A percentile compares a stretch with the other conserved stretches of the same genome.
Conservation (phyloP, 129 eudicot species). For the Tanacetum coccineum region DNA sequence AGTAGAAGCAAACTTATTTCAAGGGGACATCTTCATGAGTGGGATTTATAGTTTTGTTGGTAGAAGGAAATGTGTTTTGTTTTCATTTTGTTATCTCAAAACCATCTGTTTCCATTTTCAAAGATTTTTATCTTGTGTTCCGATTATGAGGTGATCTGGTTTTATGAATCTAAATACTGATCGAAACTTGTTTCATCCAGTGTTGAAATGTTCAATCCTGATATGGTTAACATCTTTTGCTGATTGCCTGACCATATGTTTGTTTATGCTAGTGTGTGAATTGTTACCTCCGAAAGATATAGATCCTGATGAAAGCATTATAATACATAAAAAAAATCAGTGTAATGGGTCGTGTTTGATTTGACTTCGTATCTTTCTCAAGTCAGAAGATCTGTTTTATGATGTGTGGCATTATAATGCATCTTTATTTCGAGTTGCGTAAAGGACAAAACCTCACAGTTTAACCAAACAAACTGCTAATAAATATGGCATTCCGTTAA, state of each 20-base stretch:
- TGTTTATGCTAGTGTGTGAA: too few species aligned
- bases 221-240: background rate
- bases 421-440: too few species aligned
- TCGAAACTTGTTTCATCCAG: background rate
- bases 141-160: conserved; percentile 21
- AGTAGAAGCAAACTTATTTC: conserved; percentile 36
- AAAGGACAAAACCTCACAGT: too few species aligned
- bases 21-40: conserved; percentile 9
- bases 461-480: too few species aligned
- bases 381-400: too few species aligned
- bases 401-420: background rate
- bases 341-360: too few species aligned
- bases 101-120: conserved; percentile 21
- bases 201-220: background rate
- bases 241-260: too few species aligned
- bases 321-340: too few species aligned
- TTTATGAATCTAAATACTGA: conserved; percentile 8
- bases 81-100: conserved; percentile 6
- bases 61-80: conserved; percentile 26
- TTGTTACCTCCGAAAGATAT: too few species aligned
- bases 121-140: conserved; percentile 19
- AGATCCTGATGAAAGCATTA: too few species aligned
- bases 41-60: conserved; percentile 28
- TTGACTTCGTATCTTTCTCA: too few species aligned
- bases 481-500: background rate